Base-by-base conservation (phyloP, 306 rosid genomes). In the Rosa multiflora region DNA sequence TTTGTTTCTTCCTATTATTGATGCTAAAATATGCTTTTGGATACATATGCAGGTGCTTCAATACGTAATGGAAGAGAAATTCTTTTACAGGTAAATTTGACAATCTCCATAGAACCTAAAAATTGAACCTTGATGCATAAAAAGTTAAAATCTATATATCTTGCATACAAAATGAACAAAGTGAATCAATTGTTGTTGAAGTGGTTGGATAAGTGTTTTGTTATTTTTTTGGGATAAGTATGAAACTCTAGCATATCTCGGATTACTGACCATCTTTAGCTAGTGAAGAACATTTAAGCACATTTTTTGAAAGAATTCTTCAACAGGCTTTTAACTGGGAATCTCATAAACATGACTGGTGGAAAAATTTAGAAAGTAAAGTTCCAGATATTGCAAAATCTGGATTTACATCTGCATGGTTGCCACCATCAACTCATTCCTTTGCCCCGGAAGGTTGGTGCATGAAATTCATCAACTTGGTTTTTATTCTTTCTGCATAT, bases 291-390 rank as follows among this genome's bases (percentile, higher is more conserved):
- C 48, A 47, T 76, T 35, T 26, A 46, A 66, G 52, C 23, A 1
- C 17, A 5, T 68, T 64, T 76, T 75, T 76, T 83, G 52, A 88
- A 26, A 32, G 66, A 72, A 1, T 49, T 61, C 78, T 56, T 78
- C 2, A 86, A 58, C 82, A 94, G 98, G 99, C 89, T 42, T 92
- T 92, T 81, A 94, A 92, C 76, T 94, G 97, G 99, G 97, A 94
- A 82, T 94, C 99, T 77, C 91, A 91, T 78, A 92, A 89, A 59
- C 6, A 80, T 84, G 88, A 86, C 75, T 94, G 99, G 97, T 94
- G 95, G 97, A 84, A 68, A 67, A 88, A 85, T 84, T 86, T 92
- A 76, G 93, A 91, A 55, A 53, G 77, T 49, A 92, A 92, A 89
- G 88, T 92, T 84, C 81, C 91, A 21, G 97, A 92, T 66, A 86